phyloP scores from a whole-genome alignment of 1,284 basidiomycete genomes.

The Paramarasmius palmivorus region DNA sequence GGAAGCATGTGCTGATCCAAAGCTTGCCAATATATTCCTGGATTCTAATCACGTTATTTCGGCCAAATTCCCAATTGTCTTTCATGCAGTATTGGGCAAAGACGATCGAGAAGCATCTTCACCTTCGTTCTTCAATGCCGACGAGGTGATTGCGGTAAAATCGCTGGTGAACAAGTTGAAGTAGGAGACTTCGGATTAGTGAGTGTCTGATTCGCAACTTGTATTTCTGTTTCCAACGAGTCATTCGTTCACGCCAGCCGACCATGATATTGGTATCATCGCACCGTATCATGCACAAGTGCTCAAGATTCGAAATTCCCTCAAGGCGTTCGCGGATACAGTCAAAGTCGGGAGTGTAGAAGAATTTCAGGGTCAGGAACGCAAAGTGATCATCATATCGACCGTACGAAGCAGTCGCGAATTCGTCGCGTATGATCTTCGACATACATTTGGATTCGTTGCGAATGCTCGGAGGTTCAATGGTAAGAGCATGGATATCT shows the following conservation, averaged over 20 bases:
- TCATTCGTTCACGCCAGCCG: constrained; percentile 10
- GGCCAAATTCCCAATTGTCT: constrained; percentile 56
- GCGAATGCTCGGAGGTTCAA: constrained; percentile 65
- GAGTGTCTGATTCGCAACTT: constrained; percentile 4
- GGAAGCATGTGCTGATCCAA: constrained; percentile 37
- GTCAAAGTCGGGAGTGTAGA: constrained; percentile 46
- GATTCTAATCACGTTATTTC: constrained; percentile 42
- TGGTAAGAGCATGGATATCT: constrained; percentile 36
- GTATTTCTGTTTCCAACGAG: too few relatives aligned
- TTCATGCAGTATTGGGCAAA: constrained; percentile 57
- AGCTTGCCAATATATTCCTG: constrained; percentile 29
- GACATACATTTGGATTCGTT: constrained; percentile 62
- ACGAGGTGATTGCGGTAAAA: constrained; percentile 56
- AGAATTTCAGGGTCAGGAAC: constrained; percentile 59
- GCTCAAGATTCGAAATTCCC: constrained; percentile 14
- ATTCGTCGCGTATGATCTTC: constrained; percentile 57
- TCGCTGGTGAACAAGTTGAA: constrained; percentile 29
- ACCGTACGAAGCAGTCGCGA: constrained; percentile 62
- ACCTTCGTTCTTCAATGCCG: constrained; percentile 67
- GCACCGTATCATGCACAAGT: constrained; percentile 47
- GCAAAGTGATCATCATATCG: constrained; percentile 64
- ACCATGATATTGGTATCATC: constrained; percentile 42
- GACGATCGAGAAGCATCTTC: constrained; percentile 62
- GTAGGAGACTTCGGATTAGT: constrained; percentile 26
- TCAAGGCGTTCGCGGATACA: constrained; percentile 20